These are phyloP conservation scores for Paspalum vaginatum DNA, from an alignment of 176 grass and related monocot genomes.

Conservation along the genomic window DNA sequence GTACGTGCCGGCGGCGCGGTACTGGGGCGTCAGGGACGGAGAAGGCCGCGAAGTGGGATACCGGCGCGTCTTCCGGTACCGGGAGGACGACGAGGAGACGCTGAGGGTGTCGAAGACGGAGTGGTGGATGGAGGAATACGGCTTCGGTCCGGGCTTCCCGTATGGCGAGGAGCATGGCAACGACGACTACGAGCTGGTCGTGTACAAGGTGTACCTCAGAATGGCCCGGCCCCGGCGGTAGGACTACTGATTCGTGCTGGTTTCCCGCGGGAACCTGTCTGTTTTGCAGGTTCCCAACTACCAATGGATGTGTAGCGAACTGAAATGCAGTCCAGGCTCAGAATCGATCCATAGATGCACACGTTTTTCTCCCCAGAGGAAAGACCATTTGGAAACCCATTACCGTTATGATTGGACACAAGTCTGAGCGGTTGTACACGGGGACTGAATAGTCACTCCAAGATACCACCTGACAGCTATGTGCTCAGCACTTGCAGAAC, in stretches of 20 bases:
- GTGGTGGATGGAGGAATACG: constrained; percentile 52
- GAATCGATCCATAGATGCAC: background rate
- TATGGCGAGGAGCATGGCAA: background rate
- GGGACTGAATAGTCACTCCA: background rate
- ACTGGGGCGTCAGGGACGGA: constrained; percentile 8
- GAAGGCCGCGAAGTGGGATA: constrained; percentile 17
- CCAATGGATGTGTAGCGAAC: background rate
- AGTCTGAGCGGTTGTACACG: constrained; percentile 18
- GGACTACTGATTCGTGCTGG: background rate
- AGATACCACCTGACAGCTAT: background rate
- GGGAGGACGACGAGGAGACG: constrained; percentile 28
- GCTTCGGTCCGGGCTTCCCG: constrained; percentile 32
- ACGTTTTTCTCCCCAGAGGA: background rate
- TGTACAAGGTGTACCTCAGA: constrained; percentile 39
- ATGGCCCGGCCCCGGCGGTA: background rate
- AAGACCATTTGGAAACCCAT: background rate
- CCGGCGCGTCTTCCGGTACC: constrained; percentile 37
- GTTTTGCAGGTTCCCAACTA: background rate
- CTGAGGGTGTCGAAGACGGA: constrained; percentile 22
- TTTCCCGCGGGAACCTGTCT: background rate
- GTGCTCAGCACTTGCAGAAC: background rate
- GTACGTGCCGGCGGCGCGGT: constrained; percentile 30
- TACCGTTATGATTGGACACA: background rate
- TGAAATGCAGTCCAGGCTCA: background rate
- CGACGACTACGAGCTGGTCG: constrained; percentile 2